Evolutionary conservation across 2,329 filamentous ascomycete species (phyloP), one percentile per base, ranked within the genome.

Genomic region (Fusarium drepaniforme): DNA sequence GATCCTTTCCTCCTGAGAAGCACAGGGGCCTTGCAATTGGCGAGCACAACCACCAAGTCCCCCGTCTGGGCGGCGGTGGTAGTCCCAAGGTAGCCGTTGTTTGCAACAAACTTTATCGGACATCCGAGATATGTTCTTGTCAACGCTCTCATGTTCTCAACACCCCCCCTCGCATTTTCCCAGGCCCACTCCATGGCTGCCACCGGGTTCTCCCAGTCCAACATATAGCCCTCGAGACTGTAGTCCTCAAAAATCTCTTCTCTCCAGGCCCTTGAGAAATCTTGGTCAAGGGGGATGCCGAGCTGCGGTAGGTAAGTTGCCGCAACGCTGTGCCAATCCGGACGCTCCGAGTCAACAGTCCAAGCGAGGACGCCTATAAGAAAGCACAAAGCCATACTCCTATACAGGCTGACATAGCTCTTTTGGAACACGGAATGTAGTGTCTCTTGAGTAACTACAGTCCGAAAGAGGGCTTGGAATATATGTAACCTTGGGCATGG

Each of bases 341-440:
- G 49, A 9, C 4, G 2, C 49, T 21, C 16, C 6, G 49, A 53
- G 5, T 13, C 28, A 33, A 13, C 18, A 15, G 6, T 11, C 25
- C 28, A 30, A 21, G 49, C 28, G 5, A 53, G 25, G 2, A 53
- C 2, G 2, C 18, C 12, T 15, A 53, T 12, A 7, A 53, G 49
- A 21, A 53, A 33, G 18, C 11, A 53, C 5, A 33, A 11, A n/a
- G 46, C 25, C 2, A 8, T 2, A 2, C 46, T n/a, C 7, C 3
- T 1, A 12, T 4, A 4, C 13, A 4, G 2, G 44, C 8, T 11
- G 11, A 1, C 13, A 25, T 9, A 3, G 5, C 4, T 25, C 3
- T 9, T 25, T 16, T 11, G 4, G 4, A 6, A 1, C 4, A 2
- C 0, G 4, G 7, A 9, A 3, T 15, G 4, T 5, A 8, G 0